Evolutionary conservation across 306 rosid species (phyloP).

Genomic region (Dicorynia guianensis): DNA sequence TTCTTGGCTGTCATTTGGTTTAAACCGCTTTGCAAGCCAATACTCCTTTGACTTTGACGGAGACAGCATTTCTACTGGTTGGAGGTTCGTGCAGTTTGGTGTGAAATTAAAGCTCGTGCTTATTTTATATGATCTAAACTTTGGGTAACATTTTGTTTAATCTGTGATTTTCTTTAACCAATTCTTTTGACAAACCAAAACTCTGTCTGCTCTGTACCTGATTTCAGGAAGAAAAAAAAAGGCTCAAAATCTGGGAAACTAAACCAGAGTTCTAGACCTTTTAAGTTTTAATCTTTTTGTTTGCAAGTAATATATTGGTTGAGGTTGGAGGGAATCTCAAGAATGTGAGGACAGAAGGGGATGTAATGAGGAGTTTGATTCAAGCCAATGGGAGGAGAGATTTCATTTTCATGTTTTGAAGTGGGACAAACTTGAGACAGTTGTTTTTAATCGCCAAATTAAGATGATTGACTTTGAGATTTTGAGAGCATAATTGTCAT

Average conservation of each 20-base stretch:
- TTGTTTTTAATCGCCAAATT: slow-evolving; percentile 11
- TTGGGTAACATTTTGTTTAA: not conserved
- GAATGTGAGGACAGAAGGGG: not conserved
- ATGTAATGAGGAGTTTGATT: not conserved
- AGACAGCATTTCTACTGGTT: not conserved
- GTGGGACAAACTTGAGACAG: slow-evolving; percentile 29
- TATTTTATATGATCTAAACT: not conserved
- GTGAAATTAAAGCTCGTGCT: not conserved
- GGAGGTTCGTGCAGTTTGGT: slow-evolving; percentile 4
- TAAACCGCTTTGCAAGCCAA: slow-evolving; percentile 21
- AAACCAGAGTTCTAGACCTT: not conserved
- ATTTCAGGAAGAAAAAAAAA: not conserved
- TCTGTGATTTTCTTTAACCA: not conserved
- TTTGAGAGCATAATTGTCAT: not conserved
- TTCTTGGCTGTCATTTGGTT: slow-evolving; percentile 50
- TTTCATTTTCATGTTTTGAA: slow-evolving; percentile 17
- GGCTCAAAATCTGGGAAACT: not conserved
- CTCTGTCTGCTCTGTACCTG: not conserved
- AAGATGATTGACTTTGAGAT: not conserved
- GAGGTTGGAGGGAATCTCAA: slow-evolving; percentile 4
- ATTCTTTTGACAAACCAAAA: not conserved
- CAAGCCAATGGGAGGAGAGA: slow-evolving; percentile 22
- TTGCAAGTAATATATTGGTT: not conserved
- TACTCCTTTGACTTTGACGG: slow-evolving; percentile 41
- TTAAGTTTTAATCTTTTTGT: slow-evolving; percentile 2